Evolutionary conservation across 2,329 filamentous ascomycete species (phyloP), one percentile per base, ranked within the genome.

Genomic region (Penicillium decumbens): DNA sequence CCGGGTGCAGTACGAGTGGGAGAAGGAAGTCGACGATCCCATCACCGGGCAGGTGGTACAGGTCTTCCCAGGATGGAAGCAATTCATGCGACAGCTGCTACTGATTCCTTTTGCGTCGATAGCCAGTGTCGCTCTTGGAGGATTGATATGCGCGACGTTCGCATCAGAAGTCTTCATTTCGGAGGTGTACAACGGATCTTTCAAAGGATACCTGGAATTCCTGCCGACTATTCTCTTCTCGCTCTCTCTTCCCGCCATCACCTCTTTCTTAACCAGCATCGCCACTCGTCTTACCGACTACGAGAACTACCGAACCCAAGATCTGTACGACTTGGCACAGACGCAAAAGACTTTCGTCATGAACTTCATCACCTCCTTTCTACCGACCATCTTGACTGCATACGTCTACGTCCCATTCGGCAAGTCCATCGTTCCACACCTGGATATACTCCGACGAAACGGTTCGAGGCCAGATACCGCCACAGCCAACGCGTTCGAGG

Each of bases 341-440:
- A 89, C 93, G 0, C 84, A 88, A 50, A 98, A 98, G 75, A 87
- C 95, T 29, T 97, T 98, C 64, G 84, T 97, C 12, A 81, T 97
- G 64, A 95, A 96, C 75, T 95, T 96, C 72, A 92, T 97, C 71
- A 95, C 90, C 5, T 95, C 91, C 0, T 97, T 96, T 67, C 83
- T 95, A 45, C 88, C 89, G 1, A 85, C 95, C n/a, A 85, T 95
- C 65, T 80, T 97, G 15, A 96, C 91, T 0, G 89, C 91, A 0
- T 97, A 96, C 60, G 83, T 96, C 55, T 97, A 96, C 63, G 88
- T 95, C 18, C 92, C 92, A 0, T 97, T 97, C 61, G 92, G 89
- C 12, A 82, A 84, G 51, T 71, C 89, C 40, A 81, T 98, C 9
- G 83, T 93, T 0, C 92, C 93, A 0, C 87, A 95, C 65, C 81